phyloP scores from a whole-genome alignment of 768 basidiomycete species.

The Astraeus odoratus region DNA sequence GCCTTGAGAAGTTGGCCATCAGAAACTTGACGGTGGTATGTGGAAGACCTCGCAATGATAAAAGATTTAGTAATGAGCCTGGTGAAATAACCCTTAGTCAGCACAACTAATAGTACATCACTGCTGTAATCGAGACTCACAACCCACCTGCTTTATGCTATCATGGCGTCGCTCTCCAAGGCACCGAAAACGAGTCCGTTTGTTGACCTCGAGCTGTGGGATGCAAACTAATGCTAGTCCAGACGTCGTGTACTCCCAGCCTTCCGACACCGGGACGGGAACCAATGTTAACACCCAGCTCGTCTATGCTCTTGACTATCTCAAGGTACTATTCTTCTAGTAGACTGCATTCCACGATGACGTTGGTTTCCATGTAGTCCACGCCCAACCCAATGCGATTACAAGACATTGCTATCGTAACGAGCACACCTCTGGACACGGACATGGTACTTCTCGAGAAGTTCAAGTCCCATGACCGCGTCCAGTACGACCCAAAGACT shows the following conservation, averaged over 20 bases:
- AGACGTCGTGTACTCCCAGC: constrained; percentile 83
- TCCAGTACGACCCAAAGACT: constrained; percentile 76
- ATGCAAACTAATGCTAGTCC: constrained; percentile 3
- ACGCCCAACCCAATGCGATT: constrained; percentile 78
- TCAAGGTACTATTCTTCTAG: constrained; percentile 49
- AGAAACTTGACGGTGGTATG: constrained; percentile 4
- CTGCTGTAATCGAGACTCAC: neutral
- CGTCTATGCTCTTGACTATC: constrained; percentile 73
- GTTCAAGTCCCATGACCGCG: constrained; percentile 75
- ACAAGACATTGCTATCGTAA: constrained; percentile 80
- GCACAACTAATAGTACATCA: neutral
- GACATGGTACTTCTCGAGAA: constrained; percentile 68
- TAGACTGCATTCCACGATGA: constrained; percentile 3
- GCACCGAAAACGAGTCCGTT: neutral
- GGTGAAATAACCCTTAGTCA: no score
- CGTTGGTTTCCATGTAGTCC: constrained; percentile 31
- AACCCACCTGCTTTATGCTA: neutral
- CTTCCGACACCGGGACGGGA: constrained; percentile 78
- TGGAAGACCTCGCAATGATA: neutral
- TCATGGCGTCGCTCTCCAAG: neutral
- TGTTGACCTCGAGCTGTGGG: neutral
- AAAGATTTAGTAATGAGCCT: neutral
- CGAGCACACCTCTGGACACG: constrained; percentile 68
- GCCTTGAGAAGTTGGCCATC: constrained; percentile 69
- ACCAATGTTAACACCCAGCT: constrained; percentile 82